Conservation (phyloP, 1,139 yeast genomes). For the Geotrichum siamense region DNA sequence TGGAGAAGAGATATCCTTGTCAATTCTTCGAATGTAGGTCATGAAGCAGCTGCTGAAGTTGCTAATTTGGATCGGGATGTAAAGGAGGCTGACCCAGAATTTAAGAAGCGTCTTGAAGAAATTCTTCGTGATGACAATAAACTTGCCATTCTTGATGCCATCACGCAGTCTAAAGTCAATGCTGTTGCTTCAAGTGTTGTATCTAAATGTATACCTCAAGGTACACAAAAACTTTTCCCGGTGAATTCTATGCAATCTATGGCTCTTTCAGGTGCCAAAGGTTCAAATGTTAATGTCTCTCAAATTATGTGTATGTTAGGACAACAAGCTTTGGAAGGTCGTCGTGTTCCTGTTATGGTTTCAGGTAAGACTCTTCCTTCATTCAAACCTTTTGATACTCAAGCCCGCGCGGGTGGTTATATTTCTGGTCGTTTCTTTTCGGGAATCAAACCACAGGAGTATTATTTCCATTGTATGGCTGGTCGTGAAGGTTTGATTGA, state of each 20-base stretch:
- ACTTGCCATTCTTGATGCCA: conserved; percentile 91
- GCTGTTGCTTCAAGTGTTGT: conserved; percentile 90
- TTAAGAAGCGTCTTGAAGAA: conserved; percentile 83
- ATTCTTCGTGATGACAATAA: conserved; percentile 89
- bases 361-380: conserved; percentile 96
- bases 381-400: conserved; percentile 93
- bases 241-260: conserved; percentile 96
- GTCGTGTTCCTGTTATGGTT: conserved; percentile 99
- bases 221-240: conserved; percentile 94
- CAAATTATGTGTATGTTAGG: conserved; percentile 99
- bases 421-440: conserved; percentile 96
- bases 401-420: conserved; percentile 98
- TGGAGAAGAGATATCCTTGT: conserved; percentile 81
- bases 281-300: conserved; percentile 95
- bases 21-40: conserved; percentile 74
- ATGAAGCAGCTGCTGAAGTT: conserved; percentile 90
- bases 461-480: conserved; percentile 99
- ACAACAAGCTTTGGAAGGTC: conserved; percentile 98
- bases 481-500: conserved; percentile 99
- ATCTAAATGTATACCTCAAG: conserved; percentile 88
- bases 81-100: conserved; percentile 60
- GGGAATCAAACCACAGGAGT: conserved; percentile 98
- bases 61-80: conserved; percentile 64
- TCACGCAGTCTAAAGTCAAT: conserved; percentile 89
- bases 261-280: conserved; percentile 99